These are phyloP conservation scores for Puccinia triticina DNA, from an alignment of 1,284 basidiomycete species.

Conservation along the genomic window DNA sequence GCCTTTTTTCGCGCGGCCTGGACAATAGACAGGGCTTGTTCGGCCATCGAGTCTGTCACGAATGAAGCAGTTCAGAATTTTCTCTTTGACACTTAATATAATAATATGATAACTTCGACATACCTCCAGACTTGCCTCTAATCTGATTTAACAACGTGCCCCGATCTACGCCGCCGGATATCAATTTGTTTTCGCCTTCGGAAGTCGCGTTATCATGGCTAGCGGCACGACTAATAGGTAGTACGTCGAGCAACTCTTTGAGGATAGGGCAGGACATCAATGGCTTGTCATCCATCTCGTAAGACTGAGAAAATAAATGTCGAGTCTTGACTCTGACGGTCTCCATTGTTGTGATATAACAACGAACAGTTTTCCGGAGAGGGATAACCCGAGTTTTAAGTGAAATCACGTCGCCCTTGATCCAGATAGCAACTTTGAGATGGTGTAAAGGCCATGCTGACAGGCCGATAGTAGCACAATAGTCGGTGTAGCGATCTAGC, in stretches of 20 bases:
- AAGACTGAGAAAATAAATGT: conserved; percentile 23
- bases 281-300: conserved; percentile 18
- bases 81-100: background rate
- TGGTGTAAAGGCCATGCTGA: conserved; percentile 49
- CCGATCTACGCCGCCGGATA: conserved; percentile 23
- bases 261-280: conserved; percentile 37
- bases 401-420: conserved; percentile 45
- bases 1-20: conserved; percentile 10
- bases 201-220: background rate
- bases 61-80: background rate
- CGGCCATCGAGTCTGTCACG: conserved; percentile 17
- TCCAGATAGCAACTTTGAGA: conserved; percentile 42
- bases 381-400: conserved; percentile 41
- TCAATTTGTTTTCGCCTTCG: background rate
- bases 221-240: conserved; percentile 36
- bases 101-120: background rate
- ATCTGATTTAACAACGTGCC: conserved; percentile 9
- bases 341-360: conserved; percentile 47
- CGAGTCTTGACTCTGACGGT: conserved; percentile 41
- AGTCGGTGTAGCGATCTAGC: conserved; percentile 41
- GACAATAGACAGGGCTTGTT: conserved; percentile 25
- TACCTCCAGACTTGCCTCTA: conserved; percentile 30
- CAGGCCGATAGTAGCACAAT: conserved; percentile 33
- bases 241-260: conserved; percentile 29
- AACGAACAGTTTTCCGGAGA: conserved; percentile 42